These are phyloP conservation scores for Cinchona pubescens DNA, from an alignment of 257 asterid species.

Conservation along the genomic window DNA sequence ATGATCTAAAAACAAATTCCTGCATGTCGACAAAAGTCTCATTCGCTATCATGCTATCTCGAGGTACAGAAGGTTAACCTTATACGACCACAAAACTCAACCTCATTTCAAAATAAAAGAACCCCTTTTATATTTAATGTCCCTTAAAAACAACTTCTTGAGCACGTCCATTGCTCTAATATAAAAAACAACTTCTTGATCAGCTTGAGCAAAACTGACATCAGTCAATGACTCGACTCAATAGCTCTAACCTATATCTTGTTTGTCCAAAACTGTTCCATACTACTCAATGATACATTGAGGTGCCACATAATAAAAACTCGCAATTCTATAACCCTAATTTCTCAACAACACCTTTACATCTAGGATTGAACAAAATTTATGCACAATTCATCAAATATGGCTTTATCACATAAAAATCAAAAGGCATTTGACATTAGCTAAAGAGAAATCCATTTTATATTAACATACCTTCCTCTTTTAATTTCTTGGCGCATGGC, in stretches of 20 bases:
- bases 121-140: too few relatives aligned
- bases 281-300: background rate
- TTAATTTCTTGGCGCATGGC: constrained; percentile 49
- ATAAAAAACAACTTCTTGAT: too few relatives aligned
- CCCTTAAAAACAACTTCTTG: too few relatives aligned
- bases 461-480: constrained; percentile 63
- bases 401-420: background rate
- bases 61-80: too few relatives aligned
- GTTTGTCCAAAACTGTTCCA: background rate
- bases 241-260: background rate
- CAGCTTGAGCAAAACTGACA: too few relatives aligned
- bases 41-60: too few relatives aligned
- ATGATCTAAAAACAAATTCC: too few relatives aligned
- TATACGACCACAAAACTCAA: too few relatives aligned
- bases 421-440: background rate
- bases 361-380: background rate
- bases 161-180: too few relatives aligned
- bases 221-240: background rate
- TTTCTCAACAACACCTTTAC: background rate
- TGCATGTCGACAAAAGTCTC: too few relatives aligned
- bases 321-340: background rate
- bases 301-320: background rate
- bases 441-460: background rate
- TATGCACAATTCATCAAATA: background rate
- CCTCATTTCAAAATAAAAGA: too few relatives aligned